These are phyloP conservation scores for Kernera saxatilis DNA, from an alignment of 345 rosid genomes.

Conservation along the genomic window DNA sequence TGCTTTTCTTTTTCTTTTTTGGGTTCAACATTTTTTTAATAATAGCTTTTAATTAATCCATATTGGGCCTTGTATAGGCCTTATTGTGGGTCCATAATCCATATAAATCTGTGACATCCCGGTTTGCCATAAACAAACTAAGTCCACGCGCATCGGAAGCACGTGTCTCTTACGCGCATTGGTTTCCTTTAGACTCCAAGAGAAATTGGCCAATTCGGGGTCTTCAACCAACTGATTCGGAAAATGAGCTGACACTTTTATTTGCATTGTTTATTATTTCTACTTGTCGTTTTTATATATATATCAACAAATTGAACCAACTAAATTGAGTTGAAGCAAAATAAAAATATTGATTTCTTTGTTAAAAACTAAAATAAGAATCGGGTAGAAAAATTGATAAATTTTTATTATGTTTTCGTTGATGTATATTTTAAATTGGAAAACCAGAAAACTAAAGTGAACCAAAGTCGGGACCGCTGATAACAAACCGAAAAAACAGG, in stretches of 20 bases:
- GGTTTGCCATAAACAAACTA: not conserved
- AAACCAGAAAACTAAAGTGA: not conserved
- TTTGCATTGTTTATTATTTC: not conserved
- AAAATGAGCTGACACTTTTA: not conserved
- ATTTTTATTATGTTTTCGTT: too few species aligned
- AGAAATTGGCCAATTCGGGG: not conserved
- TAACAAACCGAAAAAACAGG: not conserved
- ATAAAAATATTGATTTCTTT: too few species aligned
- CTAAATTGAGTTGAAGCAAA: not conserved
- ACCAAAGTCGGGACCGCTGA: not conserved
- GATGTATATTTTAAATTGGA: too few species aligned
- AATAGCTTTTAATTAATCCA: too few species aligned
- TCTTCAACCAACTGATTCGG: not conserved
- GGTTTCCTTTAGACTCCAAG: not conserved
- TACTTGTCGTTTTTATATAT: too few species aligned
- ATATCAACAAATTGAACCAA: not conserved
- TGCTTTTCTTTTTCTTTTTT: too few species aligned
- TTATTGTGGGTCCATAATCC: not conserved
- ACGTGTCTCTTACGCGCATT: not conserved
- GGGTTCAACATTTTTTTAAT: too few species aligned
- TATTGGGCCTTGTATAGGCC: slow-evolving; percentile 9
- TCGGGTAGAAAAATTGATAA: not conserved
- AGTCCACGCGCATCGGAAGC: not conserved
- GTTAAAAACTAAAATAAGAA: not conserved
- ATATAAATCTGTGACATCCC: not conserved